Percentiles rank a stretch among this genome's conserved stretches.
These are phyloP conservation scores for Russula compacta DNA, from an alignment of 768 basidiomycete species.

Conservation along the genomic window DNA sequence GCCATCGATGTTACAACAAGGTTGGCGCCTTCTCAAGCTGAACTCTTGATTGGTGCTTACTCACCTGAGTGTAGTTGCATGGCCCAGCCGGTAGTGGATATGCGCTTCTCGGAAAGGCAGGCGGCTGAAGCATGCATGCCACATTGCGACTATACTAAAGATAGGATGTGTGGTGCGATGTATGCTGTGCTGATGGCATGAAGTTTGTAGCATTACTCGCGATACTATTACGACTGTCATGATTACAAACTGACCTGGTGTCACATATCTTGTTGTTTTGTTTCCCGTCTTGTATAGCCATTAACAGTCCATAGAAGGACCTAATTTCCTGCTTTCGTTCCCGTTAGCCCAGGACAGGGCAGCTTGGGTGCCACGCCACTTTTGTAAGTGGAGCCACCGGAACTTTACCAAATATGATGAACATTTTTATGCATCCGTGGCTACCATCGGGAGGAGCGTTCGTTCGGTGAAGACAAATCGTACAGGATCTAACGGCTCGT, in stretches of 20 bases:
- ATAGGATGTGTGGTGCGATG: conserved; percentile 5
- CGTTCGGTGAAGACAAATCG: neutral
- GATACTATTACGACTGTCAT: neutral
- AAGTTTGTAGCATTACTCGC: conserved; percentile 3
- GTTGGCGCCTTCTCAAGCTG: conserved; percentile 22
- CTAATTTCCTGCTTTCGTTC: neutral
- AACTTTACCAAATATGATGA: neutral
- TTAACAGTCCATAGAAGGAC: neutral
- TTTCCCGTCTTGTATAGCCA: neutral
- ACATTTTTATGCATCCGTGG: neutral
- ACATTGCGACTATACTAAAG: neutral
- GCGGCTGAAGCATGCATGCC: conserved; percentile 27
- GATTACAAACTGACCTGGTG: conserved; percentile 6
- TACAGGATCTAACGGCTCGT: neutral
- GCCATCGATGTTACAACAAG: conserved; percentile 68
- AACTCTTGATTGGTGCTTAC: neutral
- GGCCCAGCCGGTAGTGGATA: conserved; percentile 71
- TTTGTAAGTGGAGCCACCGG: neutral
- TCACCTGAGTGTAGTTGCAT: conserved; percentile 39
- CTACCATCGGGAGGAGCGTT: neutral
- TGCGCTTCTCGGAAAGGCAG: conserved; percentile 51
- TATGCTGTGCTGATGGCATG: conserved; percentile 7
- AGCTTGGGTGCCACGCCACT: no score
- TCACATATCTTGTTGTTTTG: neutral
- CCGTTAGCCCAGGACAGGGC: neutral